Evolutionary conservation across 495 filamentous ascomycete species (phyloP), one percentile per base, ranked within the genome.

Genomic region (Penicillium coffeae): DNA sequence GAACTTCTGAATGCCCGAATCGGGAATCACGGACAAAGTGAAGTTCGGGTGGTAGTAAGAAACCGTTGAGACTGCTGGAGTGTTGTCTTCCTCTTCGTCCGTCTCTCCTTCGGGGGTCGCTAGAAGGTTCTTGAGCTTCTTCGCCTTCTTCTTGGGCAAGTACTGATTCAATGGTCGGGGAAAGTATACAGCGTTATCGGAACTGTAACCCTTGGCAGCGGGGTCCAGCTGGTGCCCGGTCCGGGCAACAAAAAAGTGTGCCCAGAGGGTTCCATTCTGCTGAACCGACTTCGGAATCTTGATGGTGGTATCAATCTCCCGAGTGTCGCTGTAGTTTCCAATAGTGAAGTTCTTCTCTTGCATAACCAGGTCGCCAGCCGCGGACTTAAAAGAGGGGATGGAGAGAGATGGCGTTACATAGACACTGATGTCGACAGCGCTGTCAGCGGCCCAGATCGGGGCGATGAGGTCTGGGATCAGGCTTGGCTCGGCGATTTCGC

Each of bases 1-100:
- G 47, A 80, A 90, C 22, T 69, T 74, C 55, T 86, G 63, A 3
- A 80, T 70, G 3, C 89, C 91, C 38, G 82, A 75, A 56, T 95
- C 87, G 13, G 89, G 89, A 44, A 98, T 84, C 47, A 97, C 75
- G 12, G 90, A 86, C 33, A 98, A 69, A 21, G 90, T 94, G 53
- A 94, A 85, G 65, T 98, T 98, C 5, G 92, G 87, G 69, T 98
- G 94, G 62, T 96, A 98, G 68, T 92, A 96, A 30, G 84, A 92
- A 25, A 77, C 82, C 43, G 90, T 81, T 14, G 81, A 78, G 8
- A 71, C 62, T 19, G 64, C 53, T 13, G 88, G 87, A 0, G 82
- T 83, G 3, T 73, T 70, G 10, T 76, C 70, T 14, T 70, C 71
- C 34, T 71, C 71, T 14, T 77, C 73, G 45, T 77, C 74, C 25